phyloP scores from a whole-genome alignment of 2,329 filamentous ascomycete genomes.

The Colletotrichum sp. region DNA sequence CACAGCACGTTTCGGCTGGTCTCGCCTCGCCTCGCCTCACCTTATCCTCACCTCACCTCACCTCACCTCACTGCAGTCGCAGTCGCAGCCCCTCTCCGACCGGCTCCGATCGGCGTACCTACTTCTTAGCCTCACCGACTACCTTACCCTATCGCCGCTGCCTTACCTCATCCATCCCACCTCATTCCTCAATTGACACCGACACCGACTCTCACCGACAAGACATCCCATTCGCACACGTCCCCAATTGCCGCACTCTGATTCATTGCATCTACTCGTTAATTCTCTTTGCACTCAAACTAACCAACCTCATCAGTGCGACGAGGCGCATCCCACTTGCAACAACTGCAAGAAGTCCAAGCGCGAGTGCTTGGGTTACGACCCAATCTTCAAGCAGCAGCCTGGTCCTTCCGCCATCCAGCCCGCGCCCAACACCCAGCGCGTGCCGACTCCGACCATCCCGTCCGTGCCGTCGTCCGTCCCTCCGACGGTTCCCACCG shows the following conservation, averaged over 20 bases:
- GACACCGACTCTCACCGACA: background rate
- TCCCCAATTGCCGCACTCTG: background rate
- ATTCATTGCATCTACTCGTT: background rate
- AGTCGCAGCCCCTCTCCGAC: background rate
- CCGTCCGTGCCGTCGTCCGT: conserved; percentile 39
- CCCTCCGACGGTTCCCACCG: conserved; percentile 24
- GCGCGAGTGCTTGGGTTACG: conserved; percentile 85
- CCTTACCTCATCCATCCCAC: background rate
- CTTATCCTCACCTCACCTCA: background rate
- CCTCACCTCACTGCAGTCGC: background rate
- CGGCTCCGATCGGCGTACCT: background rate
- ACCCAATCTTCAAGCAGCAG: conserved; percentile 82
- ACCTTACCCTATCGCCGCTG: background rate
- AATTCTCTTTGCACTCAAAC: background rate
- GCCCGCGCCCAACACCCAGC: conserved; percentile 62
- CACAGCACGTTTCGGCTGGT: background rate
- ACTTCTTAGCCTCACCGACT: background rate
- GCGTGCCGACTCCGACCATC: conserved; percentile 34
- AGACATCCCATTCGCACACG: background rate
- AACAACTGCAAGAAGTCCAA: conserved; percentile 90
- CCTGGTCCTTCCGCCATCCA: conserved; percentile 76
- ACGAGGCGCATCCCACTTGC: conserved; percentile 93
- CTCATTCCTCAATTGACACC: background rate
- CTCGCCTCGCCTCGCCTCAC: background rate
- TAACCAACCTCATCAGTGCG: conserved; percentile 67